These are phyloP conservation scores for Quillaja saponaria DNA, from an alignment of 306 rosid genomes.

Conservation along the genomic window DNA sequence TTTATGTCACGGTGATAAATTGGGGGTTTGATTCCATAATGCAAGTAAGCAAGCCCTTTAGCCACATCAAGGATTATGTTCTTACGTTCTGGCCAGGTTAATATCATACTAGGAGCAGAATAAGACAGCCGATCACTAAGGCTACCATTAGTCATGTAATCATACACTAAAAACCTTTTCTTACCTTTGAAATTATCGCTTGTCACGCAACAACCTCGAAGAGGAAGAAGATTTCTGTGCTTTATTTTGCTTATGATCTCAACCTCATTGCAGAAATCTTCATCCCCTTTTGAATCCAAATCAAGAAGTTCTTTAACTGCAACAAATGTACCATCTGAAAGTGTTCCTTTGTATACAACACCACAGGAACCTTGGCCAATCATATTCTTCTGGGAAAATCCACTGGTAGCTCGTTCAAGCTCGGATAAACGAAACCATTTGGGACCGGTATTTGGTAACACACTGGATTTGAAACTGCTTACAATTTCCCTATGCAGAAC, in stretches of 20 bases:
- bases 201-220: slow-evolving; percentile 73
- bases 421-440: slow-evolving; percentile 69
- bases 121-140: slow-evolving; percentile 52
- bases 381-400: slow-evolving; percentile 61
- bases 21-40: slow-evolving; percentile 70
- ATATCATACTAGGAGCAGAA: slow-evolving; percentile 25
- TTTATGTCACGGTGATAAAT: slow-evolving; percentile 82
- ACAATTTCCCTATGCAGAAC: slow-evolving; percentile 45
- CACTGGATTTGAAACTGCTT: slow-evolving; percentile 47
- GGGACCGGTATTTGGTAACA: slow-evolving; percentile 59
- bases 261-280: slow-evolving; percentile 73
- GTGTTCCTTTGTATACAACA: slow-evolving; percentile 71
- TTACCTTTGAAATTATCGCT: slow-evolving; percentile 57
- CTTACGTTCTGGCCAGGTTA: slow-evolving; percentile 83
- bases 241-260: slow-evolving; percentile 76
- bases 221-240: slow-evolving; percentile 74
- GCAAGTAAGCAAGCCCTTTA: slow-evolving; percentile 74
- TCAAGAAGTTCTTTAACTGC: slow-evolving; percentile 64
- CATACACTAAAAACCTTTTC: slow-evolving; percentile 71
- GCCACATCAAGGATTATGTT: slow-evolving; percentile 78
- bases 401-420: slow-evolving; percentile 65
- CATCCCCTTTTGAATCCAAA: slow-evolving; percentile 65
- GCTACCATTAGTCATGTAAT: slow-evolving; percentile 71
- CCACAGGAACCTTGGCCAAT: slow-evolving; percentile 79
- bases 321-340: slow-evolving; percentile 57